Percentiles rank a stretch among this genome's conserved stretches.
Evolutionary conservation across 306 rosid genomes (phyloP).

Genomic region (Vigna nakashimae): DNA sequence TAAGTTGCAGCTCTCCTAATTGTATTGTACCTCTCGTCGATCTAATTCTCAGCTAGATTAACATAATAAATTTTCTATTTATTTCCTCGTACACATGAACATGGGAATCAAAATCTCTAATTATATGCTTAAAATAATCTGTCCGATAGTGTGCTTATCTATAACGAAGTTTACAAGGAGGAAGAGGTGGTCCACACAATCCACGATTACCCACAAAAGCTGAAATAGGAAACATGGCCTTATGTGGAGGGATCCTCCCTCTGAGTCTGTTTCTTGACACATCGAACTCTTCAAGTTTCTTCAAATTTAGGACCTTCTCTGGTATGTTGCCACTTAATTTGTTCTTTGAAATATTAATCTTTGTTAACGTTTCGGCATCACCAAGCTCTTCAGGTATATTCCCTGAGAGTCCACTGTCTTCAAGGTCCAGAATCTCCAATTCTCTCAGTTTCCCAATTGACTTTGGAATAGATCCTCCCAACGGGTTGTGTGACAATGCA

Average conservation of each 20-base stretch:
- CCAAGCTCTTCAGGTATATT: conserved; percentile 55
- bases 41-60: no score
- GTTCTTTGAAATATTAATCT: conserved; percentile 53
- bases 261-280: conserved; percentile 53
- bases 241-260: conserved; percentile 33
- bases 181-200: conserved; percentile 70
- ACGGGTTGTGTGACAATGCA: conserved; percentile 49
- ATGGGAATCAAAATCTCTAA: background rate
- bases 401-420: conserved; percentile 47
- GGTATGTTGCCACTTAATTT: conserved; percentile 58
- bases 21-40: no score
- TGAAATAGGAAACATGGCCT: conserved; percentile 48
- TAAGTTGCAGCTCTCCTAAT: no score
- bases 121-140: background rate
- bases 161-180: conserved; percentile 53
- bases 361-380: conserved; percentile 35
- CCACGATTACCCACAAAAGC: conserved; percentile 58
- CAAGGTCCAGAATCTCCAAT: conserved; percentile 48
- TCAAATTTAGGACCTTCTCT: conserved; percentile 51
- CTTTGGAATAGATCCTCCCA: conserved; percentile 56
- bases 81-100: background rate
- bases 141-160: background rate
- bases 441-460: conserved; percentile 54
- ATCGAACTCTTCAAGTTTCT: conserved; percentile 49
- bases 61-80: no score